phyloP scores from a whole-genome alignment of 257 asterid genomes.

The Fraxinus cuspidata region DNA sequence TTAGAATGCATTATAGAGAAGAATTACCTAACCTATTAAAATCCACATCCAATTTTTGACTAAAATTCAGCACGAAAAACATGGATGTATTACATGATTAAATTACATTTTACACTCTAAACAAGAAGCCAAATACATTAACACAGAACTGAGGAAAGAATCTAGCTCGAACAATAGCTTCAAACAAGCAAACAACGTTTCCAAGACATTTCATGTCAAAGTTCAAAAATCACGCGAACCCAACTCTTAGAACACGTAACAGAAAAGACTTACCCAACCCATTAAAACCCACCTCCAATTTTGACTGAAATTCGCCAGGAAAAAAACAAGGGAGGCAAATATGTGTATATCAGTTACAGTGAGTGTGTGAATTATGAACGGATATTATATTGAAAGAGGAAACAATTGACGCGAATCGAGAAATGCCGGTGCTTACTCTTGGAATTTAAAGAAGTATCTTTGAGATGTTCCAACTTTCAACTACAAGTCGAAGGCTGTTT shows the following conservation, averaged over 20 bases:
- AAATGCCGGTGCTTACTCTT: background rate
- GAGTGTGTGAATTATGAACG: background rate
- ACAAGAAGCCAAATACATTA: background rate
- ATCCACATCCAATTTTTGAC: no score
- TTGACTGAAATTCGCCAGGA: background rate
- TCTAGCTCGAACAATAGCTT: constrained; percentile 18
- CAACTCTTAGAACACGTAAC: constrained; percentile 13
- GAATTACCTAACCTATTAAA: no score
- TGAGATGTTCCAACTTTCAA: background rate
- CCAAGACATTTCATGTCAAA: constrained; percentile 14
- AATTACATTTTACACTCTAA: no score
- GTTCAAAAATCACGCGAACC: constrained; percentile 7
- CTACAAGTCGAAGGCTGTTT: background rate
- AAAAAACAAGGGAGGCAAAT: background rate
- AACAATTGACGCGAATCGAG: background rate
- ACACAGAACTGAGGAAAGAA: background rate
- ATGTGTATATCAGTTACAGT: background rate
- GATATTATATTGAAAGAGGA: background rate
- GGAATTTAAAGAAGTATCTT: background rate
- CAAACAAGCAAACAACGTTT: constrained; percentile 8
- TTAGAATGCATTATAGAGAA: no score
- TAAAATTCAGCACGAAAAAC: no score
- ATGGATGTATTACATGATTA: no score
- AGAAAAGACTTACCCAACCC: constrained; percentile 16
- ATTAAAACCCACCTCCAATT: background rate